Conservation (phyloP, 495 filamentous ascomycete genomes). For the Aspergillus nanangensis region DNA sequence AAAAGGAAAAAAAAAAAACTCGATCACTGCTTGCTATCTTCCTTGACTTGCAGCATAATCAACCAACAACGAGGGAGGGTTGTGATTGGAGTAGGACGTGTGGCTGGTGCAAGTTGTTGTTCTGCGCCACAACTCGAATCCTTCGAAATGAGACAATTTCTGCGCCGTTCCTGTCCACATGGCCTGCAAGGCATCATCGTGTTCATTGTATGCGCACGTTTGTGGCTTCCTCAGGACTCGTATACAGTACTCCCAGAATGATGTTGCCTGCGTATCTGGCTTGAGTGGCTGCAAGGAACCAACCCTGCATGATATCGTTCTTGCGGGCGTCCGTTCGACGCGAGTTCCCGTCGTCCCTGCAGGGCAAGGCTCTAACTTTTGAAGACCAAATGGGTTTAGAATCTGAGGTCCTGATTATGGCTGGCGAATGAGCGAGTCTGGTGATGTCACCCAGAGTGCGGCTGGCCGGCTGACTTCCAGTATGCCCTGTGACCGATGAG, state of each 20-base stretch:
- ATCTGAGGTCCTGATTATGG: not conserved
- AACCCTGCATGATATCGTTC: not conserved
- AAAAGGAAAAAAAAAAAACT: too few species aligned
- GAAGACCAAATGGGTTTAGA: not conserved
- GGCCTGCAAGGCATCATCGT: conserved; percentile 1
- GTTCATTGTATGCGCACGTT: not conserved
- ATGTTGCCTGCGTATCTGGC: not conserved
- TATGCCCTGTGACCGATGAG: conserved; percentile 22
- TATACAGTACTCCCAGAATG: not conserved
- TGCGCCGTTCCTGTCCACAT: not conserved
- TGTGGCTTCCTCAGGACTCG: not conserved
- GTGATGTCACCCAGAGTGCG: not conserved
- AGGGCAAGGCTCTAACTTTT: not conserved
- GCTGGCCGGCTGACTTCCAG: conserved; percentile 21
- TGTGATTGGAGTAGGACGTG: not conserved
- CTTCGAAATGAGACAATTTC: not conserved
- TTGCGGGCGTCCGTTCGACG: not conserved
- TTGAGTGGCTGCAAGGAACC: not conserved
- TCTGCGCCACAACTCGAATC: conserved; percentile 5
- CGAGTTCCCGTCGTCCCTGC: not conserved
- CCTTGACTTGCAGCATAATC: not conserved
- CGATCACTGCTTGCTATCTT: too few species aligned
- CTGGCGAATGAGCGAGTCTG: not conserved
- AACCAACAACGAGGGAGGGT: not conserved
- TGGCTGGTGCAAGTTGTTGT: conserved; percentile 12